A percentile compares a stretch with the other conserved stretches of the same genome.
These are phyloP conservation scores for Grosmannia penicillata DNA, from an alignment of 2,329 filamentous ascomycete genomes.

Conservation along the genomic window DNA sequence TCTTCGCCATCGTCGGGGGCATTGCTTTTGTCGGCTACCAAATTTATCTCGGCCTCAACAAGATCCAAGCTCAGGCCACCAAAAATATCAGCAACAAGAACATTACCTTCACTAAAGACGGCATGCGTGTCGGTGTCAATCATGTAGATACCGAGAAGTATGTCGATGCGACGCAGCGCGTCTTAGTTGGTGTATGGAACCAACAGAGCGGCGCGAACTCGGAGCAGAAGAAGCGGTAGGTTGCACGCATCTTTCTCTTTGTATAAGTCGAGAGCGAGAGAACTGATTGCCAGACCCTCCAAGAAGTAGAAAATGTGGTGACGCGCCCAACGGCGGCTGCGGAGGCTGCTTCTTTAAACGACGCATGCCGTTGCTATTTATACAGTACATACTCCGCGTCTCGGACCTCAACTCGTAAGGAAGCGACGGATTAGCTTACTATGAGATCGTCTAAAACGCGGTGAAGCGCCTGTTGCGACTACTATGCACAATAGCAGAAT, in stretches of 20 bases:
- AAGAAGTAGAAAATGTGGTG: neutral
- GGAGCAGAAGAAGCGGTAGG: slow-evolving; percentile 16
- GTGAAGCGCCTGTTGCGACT: too few relatives aligned
- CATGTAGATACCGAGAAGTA: slow-evolving; percentile 54
- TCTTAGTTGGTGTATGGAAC: slow-evolving; percentile 53
- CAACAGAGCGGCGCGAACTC: slow-evolving; percentile 22
- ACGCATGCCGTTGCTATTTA: too few relatives aligned
- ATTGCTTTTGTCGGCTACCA: slow-evolving; percentile 56
- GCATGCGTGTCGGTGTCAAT: slow-evolving; percentile 56
- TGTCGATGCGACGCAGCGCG: slow-evolving; percentile 58
- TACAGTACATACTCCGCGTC: too few relatives aligned
- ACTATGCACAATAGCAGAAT: too few relatives aligned
- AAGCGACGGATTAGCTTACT: too few relatives aligned
- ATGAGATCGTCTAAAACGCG: too few relatives aligned
- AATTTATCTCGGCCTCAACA: slow-evolving; percentile 51
- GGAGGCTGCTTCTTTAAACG: too few relatives aligned
- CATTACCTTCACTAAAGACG: slow-evolving; percentile 61
- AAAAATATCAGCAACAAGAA: slow-evolving; percentile 64
- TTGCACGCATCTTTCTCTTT: too few relatives aligned
- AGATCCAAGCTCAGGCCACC: slow-evolving; percentile 50
- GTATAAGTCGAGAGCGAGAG: too few relatives aligned
- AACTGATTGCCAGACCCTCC: too few relatives aligned
- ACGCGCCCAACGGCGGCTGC: too few relatives aligned
- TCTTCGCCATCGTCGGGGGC: slow-evolving; percentile 40
- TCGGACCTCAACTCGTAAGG: too few relatives aligned